A percentile compares a stretch with the other conserved stretches of the same genome.
phyloP scores from a whole-genome alignment of 1,139 yeast genomes.

The Geotrichum armillariae region DNA sequence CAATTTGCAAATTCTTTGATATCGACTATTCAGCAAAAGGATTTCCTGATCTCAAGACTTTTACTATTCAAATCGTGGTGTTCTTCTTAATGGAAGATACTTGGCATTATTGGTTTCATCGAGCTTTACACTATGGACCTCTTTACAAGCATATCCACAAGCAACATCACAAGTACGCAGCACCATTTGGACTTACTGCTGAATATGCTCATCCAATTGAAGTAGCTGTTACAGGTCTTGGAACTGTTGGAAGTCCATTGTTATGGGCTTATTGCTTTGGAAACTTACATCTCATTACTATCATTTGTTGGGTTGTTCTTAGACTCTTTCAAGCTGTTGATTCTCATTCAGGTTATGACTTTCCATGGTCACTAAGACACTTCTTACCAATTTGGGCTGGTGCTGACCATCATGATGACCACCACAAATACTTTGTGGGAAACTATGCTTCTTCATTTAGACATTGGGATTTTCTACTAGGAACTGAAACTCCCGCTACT shows the following conservation, averaged over 20 bases:
- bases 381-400: slow-evolving; percentile 97
- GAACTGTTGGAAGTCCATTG: slow-evolving; percentile 93
- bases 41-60: slow-evolving; percentile 64
- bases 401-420: slow-evolving; percentile 96
- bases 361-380: slow-evolving; percentile 93
- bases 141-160: slow-evolving; percentile 91
- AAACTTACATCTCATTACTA: slow-evolving; percentile 77
- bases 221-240: slow-evolving; percentile 85
- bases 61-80: slow-evolving; percentile 62
- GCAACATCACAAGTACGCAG: slow-evolving; percentile 95
- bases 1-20: slow-evolving; percentile 74
- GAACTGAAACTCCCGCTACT: slow-evolving; percentile 65
- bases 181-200: slow-evolving; percentile 95
- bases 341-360: slow-evolving; percentile 95
- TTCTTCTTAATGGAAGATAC: slow-evolving; percentile 87
- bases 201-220: slow-evolving; percentile 97
- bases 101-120: slow-evolving; percentile 96
- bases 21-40: slow-evolving; percentile 71
- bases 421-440: slow-evolving; percentile 87
- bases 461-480: slow-evolving; percentile 85
- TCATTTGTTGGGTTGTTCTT: slow-evolving; percentile 82
- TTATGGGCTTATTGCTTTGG: slow-evolving; percentile 63
- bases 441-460: slow-evolving; percentile 92
- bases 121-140: slow-evolving; percentile 80
- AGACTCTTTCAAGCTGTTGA: slow-evolving; percentile 94